phyloP scores from a whole-genome alignment of 441 rosid species.

The Gossypium davidsonii region DNA sequence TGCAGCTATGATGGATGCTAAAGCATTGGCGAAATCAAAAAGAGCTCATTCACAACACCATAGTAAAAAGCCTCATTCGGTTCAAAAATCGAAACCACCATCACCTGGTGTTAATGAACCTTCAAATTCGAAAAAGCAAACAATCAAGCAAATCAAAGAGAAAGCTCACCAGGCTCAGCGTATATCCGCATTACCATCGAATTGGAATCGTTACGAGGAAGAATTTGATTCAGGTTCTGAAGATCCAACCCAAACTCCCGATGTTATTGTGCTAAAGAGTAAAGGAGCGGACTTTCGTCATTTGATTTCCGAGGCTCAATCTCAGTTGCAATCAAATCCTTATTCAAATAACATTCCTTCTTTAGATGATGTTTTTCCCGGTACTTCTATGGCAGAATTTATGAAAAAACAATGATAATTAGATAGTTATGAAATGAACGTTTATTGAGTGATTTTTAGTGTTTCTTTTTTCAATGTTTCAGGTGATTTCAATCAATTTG shows the following conservation, averaged over 20 bases:
- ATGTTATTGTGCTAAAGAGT: conserved; percentile 52
- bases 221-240: conserved; percentile 32
- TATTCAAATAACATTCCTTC: conserved; percentile 32
- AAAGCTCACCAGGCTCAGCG: conserved; percentile 26
- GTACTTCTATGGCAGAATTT: conserved; percentile 22
- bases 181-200: conserved; percentile 46
- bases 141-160: conserved; percentile 33
- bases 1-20: conserved; percentile 48
- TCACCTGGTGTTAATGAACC: conserved; percentile 14
- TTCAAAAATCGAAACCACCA: conserved; percentile 36
- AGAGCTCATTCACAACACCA: conserved; percentile 81
- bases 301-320: conserved; percentile 62
- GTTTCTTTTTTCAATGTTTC: conserved; percentile 2
- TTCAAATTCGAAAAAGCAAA: conserved; percentile 23
- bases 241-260: conserved; percentile 21
- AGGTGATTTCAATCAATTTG: conserved; percentile 43
- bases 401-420: neutral
- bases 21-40: conserved; percentile 73
- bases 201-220: conserved; percentile 76
- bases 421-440: neutral
- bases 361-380: conserved; percentile 50
- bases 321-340: conserved; percentile 29
- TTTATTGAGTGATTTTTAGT: neutral
- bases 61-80: conserved; percentile 41
- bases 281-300: conserved; percentile 70